Evolutionary conservation across 2,329 filamentous ascomycete genomes (phyloP).

Genomic region (Salinomyces thailandicus): DNA sequence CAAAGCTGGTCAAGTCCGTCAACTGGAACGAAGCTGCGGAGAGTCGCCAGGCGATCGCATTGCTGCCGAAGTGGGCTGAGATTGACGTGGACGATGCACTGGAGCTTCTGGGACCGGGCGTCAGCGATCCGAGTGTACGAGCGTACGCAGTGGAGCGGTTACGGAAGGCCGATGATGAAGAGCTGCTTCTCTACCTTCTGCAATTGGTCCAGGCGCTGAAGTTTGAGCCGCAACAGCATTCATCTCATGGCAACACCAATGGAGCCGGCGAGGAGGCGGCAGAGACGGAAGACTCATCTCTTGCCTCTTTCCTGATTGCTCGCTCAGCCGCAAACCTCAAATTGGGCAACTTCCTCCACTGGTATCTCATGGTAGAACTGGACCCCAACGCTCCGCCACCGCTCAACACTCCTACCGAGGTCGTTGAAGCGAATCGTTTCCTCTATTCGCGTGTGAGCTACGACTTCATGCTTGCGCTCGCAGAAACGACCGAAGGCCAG

Average conservation of each 20-base stretch:
- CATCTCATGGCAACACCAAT: too few relatives aligned
- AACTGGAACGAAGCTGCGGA: constrained; percentile 84
- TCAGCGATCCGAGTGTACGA: constrained; percentile 77
- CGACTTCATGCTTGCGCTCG: constrained; percentile 86
- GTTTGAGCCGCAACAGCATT: constrained; percentile 71
- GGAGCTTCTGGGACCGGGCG: constrained; percentile 83
- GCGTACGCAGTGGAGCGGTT: constrained; percentile 89
- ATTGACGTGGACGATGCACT: constrained; percentile 96
- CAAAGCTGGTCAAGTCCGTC: constrained; percentile 96
- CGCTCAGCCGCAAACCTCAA: constrained; percentile 80
- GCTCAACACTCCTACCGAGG: background rate
- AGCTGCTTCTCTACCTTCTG: constrained; percentile 79
- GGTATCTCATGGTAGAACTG: constrained; percentile 98
- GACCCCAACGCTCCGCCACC: constrained; percentile 57
- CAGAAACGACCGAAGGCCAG: constrained; percentile 57
- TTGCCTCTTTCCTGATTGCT: constrained; percentile 80
- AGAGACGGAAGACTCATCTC: constrained; percentile 56
- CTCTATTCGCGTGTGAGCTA: constrained; percentile 90
- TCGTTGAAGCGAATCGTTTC: constrained; percentile 58
- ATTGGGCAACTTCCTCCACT: constrained; percentile 90
- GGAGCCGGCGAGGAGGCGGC: background rate
- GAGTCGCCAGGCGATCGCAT: constrained; percentile 76
- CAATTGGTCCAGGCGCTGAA: constrained; percentile 95
- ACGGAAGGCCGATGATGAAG: constrained; percentile 83
- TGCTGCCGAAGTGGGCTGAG: constrained; percentile 87